Conservation (phyloP, 2,329 filamentous ascomycete genomes). For the Verticillium isaacii region DNA sequence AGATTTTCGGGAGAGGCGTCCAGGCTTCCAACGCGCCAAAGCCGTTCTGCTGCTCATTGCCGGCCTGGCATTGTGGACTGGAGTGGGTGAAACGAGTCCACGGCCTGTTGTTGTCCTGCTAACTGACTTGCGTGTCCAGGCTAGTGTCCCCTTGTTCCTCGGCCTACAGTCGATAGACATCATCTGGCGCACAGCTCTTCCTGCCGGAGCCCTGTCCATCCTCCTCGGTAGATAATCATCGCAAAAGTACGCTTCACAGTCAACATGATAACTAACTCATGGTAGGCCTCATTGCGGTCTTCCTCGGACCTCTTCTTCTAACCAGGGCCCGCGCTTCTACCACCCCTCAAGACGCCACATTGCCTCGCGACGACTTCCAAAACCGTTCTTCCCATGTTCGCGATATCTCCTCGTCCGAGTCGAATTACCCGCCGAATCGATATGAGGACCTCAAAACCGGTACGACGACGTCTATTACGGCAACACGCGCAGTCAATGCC, state of each 20-base stretch:
- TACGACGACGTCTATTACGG: slow-evolving; percentile 29
- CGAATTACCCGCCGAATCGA: slow-evolving; percentile 38
- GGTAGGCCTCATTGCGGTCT: slow-evolving; percentile 29
- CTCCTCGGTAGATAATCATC: slow-evolving; percentile 37
- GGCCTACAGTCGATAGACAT: slow-evolving; percentile 38
- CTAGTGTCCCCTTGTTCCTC: slow-evolving; percentile 46
- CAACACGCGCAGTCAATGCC: slow-evolving; percentile 13
- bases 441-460: slow-evolving; percentile 44
- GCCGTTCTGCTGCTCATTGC: slow-evolving; percentile 35
- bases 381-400: slow-evolving; percentile 18
- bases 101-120: background rate
- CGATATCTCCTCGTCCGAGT: slow-evolving; percentile 36
- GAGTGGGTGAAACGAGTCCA: slow-evolving; percentile 31
- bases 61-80: slow-evolving; percentile 49
- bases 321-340: slow-evolving; percentile 21
- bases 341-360: slow-evolving; percentile 32
- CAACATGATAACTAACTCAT: slow-evolving; percentile 1
- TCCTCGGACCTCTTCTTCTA: slow-evolving; percentile 27
- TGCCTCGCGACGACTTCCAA: slow-evolving; percentile 23
- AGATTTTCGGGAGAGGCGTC: slow-evolving; percentile 22
- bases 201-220: slow-evolving; percentile 43
- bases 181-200: slow-evolving; percentile 42
- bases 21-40: slow-evolving; percentile 27
- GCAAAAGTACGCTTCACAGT: background rate
- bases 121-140: slow-evolving; percentile 25